A percentile compares a stretch with the other conserved stretches of the same genome.
Evolutionary conservation across 108 stramenopile genomes (phyloP).

Genomic region (Ochromonas danica): DNA sequence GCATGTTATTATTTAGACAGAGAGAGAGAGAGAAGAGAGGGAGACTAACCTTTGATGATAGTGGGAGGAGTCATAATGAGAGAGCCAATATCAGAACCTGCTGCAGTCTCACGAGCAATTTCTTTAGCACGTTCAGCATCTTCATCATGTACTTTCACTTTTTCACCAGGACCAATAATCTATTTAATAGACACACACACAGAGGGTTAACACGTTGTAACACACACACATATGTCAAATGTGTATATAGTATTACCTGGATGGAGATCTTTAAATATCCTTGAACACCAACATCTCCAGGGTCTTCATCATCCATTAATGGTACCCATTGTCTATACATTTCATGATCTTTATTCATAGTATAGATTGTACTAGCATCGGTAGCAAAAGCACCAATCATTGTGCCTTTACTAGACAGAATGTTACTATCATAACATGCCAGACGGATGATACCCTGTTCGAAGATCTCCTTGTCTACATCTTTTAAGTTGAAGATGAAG

Average conservation of each 20-base stretch:
- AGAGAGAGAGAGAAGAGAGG: too few species aligned
- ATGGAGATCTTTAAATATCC: constrained; percentile 61
- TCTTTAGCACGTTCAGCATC: constrained; percentile 22
- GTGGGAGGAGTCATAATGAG: constrained; percentile 10
- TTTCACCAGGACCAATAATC: constrained; percentile 63
- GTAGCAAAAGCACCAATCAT: constrained; percentile 47
- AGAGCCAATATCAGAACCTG: constrained; percentile 27
- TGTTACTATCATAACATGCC: constrained; percentile 21
- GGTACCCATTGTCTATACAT: constrained; percentile 62
- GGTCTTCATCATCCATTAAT: constrained; percentile 56
- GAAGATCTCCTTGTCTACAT: constrained; percentile 48
- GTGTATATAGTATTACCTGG: neutral
- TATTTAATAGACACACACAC: neutral
- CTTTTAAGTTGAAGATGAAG: constrained; percentile 46
- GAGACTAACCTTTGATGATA: too few species aligned
- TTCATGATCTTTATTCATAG: constrained; percentile 49
- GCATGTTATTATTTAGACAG: too few species aligned
- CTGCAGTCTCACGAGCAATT: neutral
- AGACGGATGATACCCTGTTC: constrained; percentile 49
- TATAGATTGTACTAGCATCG: constrained; percentile 41
- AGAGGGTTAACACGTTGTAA: neutral
- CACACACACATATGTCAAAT: neutral
- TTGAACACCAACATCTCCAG: constrained; percentile 55
- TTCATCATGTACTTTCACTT: constrained; percentile 47
- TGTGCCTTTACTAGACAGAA: too few species aligned